Evolutionary conservation across 2,329 filamentous ascomycete genomes (phyloP).

Genomic region (Cercospora citrullina): DNA sequence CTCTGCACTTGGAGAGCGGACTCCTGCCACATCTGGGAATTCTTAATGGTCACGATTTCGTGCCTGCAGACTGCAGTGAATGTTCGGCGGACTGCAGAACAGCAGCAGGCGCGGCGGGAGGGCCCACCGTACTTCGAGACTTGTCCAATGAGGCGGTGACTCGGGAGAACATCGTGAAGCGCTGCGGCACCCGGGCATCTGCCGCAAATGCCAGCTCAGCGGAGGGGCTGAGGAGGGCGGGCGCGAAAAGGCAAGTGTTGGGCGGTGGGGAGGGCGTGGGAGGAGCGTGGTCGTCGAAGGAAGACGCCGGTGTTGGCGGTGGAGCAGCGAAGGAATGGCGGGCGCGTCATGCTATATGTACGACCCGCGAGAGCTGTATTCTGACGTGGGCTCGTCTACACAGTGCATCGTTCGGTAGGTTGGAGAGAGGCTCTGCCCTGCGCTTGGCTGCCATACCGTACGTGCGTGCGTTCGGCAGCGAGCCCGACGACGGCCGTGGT

Average conservation of each 20-base stretch:
- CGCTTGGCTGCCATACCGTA: not conserved
- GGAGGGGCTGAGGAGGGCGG: not conserved
- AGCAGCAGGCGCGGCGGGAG: not conserved
- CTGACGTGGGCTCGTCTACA: not conserved
- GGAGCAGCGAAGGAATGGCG: not conserved
- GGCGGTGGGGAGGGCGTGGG: not conserved
- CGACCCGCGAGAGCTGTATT: not conserved
- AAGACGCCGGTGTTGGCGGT: not conserved
- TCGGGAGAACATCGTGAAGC: not conserved
- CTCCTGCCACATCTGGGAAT: not conserved
- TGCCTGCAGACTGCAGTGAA: not conserved
- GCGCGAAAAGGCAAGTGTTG: not conserved
- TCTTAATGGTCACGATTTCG: not conserved
- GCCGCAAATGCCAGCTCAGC: not conserved
- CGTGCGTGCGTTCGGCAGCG: not conserved
- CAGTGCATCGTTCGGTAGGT: not conserved
- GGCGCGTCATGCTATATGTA: not conserved
- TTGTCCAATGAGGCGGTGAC: conserved; percentile 1
- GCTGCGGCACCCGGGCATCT: not conserved
- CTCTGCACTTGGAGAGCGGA: not conserved
- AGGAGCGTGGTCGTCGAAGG: not conserved
- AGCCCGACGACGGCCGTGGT: not conserved
- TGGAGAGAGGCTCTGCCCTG: not conserved
- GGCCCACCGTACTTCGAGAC: not conserved
- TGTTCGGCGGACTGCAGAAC: not conserved